Conservation (phyloP, 345 rosid genomes). For the Lepidium aucheri region DNA sequence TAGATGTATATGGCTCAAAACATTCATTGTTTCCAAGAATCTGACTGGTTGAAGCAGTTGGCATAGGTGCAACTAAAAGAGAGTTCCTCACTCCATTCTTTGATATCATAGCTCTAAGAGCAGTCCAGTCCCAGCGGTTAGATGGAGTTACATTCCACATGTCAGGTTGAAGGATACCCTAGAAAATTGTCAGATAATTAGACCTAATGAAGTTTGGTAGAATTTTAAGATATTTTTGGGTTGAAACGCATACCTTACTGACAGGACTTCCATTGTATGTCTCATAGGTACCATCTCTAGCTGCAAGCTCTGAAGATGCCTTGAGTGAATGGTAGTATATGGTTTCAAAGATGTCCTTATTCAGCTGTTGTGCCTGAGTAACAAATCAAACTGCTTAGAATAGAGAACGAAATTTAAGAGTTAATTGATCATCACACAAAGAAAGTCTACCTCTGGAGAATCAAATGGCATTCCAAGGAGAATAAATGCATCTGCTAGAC, state of each 20-base stretch:
- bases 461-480: conserved; percentile 86
- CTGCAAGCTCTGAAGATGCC: conserved; percentile 60
- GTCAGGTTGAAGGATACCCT: conserved; percentile 30
- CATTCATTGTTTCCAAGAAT: conserved; percentile 84
- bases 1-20: conserved; percentile 80
- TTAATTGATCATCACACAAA: background rate
- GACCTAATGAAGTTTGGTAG: background rate
- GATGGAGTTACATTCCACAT: conserved; percentile 30
- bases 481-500: conserved; percentile 82
- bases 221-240: background rate
- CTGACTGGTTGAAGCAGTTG: conserved; percentile 89
- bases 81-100: conserved; percentile 70
- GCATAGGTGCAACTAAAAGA: conserved; percentile 76
- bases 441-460: conserved; percentile 50
- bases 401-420: background rate
- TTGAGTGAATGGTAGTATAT: conserved; percentile 68
- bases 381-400: conserved; percentile 7
- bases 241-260: conserved; percentile 48
- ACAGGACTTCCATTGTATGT: conserved; percentile 69
- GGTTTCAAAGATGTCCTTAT: conserved; percentile 77
- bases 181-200: background rate
- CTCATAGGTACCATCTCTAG: conserved; percentile 57
- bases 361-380: conserved; percentile 63
- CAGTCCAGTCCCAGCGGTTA: conserved; percentile 27
- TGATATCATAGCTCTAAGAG: conserved; percentile 42